phyloP scores from a whole-genome alignment of 345 rosid species.

The Adansonia digitata region DNA sequence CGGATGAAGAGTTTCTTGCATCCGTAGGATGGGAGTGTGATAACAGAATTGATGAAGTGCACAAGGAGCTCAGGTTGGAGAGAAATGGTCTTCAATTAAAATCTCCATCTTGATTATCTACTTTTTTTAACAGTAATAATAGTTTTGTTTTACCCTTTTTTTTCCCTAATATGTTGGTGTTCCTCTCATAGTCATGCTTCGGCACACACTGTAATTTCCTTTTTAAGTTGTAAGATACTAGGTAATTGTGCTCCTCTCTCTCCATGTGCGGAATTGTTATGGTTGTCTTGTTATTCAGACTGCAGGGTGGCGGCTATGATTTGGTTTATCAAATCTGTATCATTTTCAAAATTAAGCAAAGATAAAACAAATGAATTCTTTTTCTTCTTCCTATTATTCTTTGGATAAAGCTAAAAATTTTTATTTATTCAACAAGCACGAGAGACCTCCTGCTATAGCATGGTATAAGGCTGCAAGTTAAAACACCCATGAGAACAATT shows the following conservation, averaged over 20 bases:
- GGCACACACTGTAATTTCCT: background rate
- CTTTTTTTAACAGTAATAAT: background rate
- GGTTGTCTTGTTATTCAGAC: background rate
- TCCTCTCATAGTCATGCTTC: background rate
- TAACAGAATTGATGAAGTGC: slow-evolving; percentile 16
- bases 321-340: background rate
- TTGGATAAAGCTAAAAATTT: no score
- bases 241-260: background rate
- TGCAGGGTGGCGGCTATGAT: background rate
- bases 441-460: no score
- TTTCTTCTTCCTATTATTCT: no score
- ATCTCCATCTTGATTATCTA: background rate
- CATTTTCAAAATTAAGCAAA: background rate
- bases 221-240: background rate
- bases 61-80: slow-evolving; percentile 4
- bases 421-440: no score
- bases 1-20: slow-evolving; percentile 35
- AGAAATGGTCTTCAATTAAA: background rate
- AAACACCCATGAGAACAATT: no score
- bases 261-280: no score
- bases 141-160: background rate
- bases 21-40: slow-evolving; percentile 28
- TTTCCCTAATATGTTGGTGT: background rate
- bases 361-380: background rate
- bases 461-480: no score